Base-by-base conservation (phyloP, 768 basidiomycete genomes). In the Coprinopsis strossmayeri region DNA sequence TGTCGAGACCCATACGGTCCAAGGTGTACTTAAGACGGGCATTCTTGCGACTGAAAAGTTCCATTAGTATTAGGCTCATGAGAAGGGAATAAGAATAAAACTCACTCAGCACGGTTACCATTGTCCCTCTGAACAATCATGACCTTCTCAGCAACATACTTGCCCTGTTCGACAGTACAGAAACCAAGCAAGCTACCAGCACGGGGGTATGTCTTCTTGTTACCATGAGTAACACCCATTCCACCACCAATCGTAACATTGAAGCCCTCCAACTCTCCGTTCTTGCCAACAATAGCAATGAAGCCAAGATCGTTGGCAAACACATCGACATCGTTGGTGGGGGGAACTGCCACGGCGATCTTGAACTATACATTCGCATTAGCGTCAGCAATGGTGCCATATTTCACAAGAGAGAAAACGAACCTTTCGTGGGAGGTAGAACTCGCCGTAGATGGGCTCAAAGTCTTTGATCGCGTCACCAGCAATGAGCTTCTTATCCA, bases 161-260 rank as follows among this genome's bases (percentile, higher is more conserved):
- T 77, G 46, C 89, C 93, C 61, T 98, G 85, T 45, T 93, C 91
- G 3, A 79, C 69, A 1, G 87, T 89, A 59, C 91, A 92, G 75
- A 98, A 99, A 44, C 96, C 96, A 53, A 99, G 79, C 40, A 96
- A 68, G 58, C 85, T 84, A 24, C 81, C 92, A 38, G 84, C 66
- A 45, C 96, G 85, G 39, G 96, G 96, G 64, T 98, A 98, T 0
- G 96, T 99, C 74, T 96, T 94, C 74, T 97, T 98, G 76, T 91
- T 95, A 27, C 92, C 92, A 58, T 98, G 95, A 1, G 96, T 98
- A 37, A 97, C 96, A 65, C 96, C 96, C 96, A 99, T 99, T 42
- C 96, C 96, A 57, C 96, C 96, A 49, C 96, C 96, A 37, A 91
- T 73, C 13, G 84, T 68, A 45, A 99, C 93, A 61, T 99, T 96